Evolutionary conservation across 768 basidiomycete species (phyloP).

Genomic region (button mushroom (Agaricus bisporus)): DNA sequence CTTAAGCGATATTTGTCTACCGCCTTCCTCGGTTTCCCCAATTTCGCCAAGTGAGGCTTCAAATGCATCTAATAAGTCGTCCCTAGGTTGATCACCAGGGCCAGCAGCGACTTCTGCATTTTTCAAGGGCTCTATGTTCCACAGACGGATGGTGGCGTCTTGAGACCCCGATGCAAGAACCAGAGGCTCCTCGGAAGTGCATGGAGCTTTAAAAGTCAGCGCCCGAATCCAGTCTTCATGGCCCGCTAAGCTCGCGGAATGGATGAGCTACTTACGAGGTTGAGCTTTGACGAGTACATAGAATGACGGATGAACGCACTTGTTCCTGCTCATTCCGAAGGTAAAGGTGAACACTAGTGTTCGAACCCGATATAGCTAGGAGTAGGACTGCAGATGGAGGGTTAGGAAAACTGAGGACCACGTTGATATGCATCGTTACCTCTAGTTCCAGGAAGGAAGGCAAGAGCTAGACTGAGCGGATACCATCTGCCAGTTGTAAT

Average conservation of each 20-base stretch:
- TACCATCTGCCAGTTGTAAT: conserved; percentile 64
- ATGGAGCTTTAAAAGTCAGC: conserved; percentile 55
- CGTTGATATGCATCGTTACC: conserved; percentile 35
- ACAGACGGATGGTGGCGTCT: conserved; percentile 88
- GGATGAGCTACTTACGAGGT: conserved; percentile 42
- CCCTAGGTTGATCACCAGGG: conserved; percentile 30
- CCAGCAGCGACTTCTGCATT: conserved; percentile 13
- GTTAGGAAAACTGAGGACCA: not conserved
- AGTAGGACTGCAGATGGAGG: conserved; percentile 39
- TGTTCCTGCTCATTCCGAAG: conserved; percentile 52
- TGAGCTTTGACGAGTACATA: not conserved
- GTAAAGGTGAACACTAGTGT: conserved; percentile 73
- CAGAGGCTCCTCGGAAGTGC: conserved; percentile 36
- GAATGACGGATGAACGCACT: conserved; percentile 14
- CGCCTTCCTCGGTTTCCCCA: conserved; percentile 81
- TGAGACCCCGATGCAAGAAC: conserved; percentile 92
- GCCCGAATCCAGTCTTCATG: conserved; percentile 96
- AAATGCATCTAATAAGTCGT: conserved; percentile 83
- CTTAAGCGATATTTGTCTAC: conserved; percentile 83
- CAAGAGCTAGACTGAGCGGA: conserved; percentile 64
- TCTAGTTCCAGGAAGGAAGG: conserved; percentile 58
- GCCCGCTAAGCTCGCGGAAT: conserved; percentile 58
- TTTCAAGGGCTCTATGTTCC: conserved; percentile 66
- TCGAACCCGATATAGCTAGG: conserved; percentile 83
- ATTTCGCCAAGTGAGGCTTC: conserved; percentile 74